Evolutionary conservation across 371 early-diverging fungal species (phyloP).

Genomic region (Mucor lusitanicus): DNA sequence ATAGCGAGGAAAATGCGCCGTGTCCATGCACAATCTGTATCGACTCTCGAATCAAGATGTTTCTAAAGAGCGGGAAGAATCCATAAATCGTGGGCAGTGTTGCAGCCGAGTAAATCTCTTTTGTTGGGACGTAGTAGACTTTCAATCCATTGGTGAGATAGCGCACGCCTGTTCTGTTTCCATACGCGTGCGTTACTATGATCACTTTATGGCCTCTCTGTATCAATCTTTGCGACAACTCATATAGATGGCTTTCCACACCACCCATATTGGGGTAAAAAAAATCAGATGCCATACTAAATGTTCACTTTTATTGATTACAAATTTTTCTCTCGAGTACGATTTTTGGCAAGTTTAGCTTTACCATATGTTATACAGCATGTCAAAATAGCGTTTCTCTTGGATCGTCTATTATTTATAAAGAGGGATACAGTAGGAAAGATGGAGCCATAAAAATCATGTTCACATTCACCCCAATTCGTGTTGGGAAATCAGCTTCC

Average conservation of each 20-base stretch:
- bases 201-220: slow-evolving; percentile 92
- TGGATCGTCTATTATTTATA: background rate
- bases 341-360: background rate
- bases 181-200: slow-evolving; percentile 91
- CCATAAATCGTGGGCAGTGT: slow-evolving; percentile 94
- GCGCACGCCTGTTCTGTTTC: slow-evolving; percentile 84
- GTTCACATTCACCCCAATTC: background rate
- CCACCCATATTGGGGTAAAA: slow-evolving; percentile 99
- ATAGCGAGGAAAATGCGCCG: slow-evolving; percentile 89
- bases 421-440: background rate
- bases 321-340: background rate
- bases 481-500: background rate
- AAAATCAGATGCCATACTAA: slow-evolving; percentile 94
- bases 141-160: slow-evolving; percentile 95
- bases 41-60: slow-evolving; percentile 89
- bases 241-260: slow-evolving; percentile 97
- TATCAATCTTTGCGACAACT: slow-evolving; percentile 88
- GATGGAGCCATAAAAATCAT: background rate
- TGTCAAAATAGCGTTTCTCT: slow-evolving; percentile 13
- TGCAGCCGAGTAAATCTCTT: slow-evolving; percentile 86
- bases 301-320: background rate
- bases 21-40: slow-evolving; percentile 99
- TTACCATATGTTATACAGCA: slow-evolving; percentile 63
- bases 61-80: slow-evolving; percentile 89
- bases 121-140: slow-evolving; percentile 94